Conservation (phyloP, 768 basidiomycete species). For the Mycena albidolilacea region DNA sequence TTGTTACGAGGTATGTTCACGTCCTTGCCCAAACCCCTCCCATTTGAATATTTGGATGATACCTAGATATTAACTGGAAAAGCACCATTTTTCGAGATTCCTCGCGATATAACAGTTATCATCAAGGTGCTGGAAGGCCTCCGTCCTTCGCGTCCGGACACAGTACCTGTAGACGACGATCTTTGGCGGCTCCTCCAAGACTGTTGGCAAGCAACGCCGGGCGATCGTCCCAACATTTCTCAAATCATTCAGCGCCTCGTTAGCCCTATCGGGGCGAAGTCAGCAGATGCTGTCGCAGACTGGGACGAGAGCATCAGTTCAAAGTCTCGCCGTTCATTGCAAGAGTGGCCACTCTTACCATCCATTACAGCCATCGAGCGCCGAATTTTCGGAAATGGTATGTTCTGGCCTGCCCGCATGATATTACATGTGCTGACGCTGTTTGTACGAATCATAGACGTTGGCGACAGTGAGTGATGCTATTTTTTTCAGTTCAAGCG, state of each 20-base stretch:
- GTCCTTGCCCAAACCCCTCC: not conserved
- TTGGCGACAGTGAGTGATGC: not conserved
- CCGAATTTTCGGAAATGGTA: slow-evolving; percentile 22
- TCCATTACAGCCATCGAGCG: slow-evolving; percentile 27
- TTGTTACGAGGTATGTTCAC: slow-evolving; percentile 32
- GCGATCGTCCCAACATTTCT: slow-evolving; percentile 13
- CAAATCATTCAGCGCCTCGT: slow-evolving; percentile 25
- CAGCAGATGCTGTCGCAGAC: slow-evolving; percentile 1
- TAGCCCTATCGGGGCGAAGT: slow-evolving; percentile 29
- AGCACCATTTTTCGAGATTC: slow-evolving; percentile 25
- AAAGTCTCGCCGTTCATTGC: slow-evolving; percentile 25
- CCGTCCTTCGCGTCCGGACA: slow-evolving; percentile 26
- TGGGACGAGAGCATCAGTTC: slow-evolving; percentile 36
- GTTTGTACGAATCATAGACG: not conserved
- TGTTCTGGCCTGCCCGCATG: not conserved
- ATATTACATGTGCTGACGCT: too few species aligned
- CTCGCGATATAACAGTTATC: slow-evolving; percentile 17
- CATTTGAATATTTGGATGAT: not conserved
- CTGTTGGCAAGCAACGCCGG: slow-evolving; percentile 24
- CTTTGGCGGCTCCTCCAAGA: slow-evolving; percentile 33
- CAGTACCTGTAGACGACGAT: not conserved
- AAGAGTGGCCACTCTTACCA: slow-evolving; percentile 31
- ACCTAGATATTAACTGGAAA: slow-evolving; percentile 29
- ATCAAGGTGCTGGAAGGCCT: slow-evolving; percentile 15
- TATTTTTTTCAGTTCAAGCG: not conserved